Evolutionary conservation across 2,329 filamentous ascomycete genomes (phyloP).

Genomic region (Fusarium solani-melongenae): DNA sequence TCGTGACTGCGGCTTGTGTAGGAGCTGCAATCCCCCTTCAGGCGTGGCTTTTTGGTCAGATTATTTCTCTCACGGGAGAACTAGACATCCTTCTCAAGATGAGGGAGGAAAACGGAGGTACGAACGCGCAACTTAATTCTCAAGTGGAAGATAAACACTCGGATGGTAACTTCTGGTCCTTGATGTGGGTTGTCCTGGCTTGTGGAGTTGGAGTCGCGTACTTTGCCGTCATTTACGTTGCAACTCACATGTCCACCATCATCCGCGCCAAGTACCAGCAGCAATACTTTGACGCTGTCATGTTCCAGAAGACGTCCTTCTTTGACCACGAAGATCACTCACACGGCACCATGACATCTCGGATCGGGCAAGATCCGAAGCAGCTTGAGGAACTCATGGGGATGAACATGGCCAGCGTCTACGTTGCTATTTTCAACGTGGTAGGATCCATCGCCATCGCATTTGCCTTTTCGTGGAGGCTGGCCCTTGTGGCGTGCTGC

Average conservation of each 20-base stretch:
- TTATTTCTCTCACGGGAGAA: slow-evolving; percentile 50
- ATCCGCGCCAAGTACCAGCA: slow-evolving; percentile 66
- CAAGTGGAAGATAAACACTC: slow-evolving; percentile 47
- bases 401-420: slow-evolving; percentile 71
- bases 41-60: slow-evolving; percentile 65
- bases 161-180: slow-evolving; percentile 69
- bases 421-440: slow-evolving; percentile 73
- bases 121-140: slow-evolving; percentile 31
- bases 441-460: slow-evolving; percentile 73
- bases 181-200: slow-evolving; percentile 73
- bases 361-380: slow-evolving; percentile 66
- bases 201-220: slow-evolving; percentile 64
- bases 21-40: slow-evolving; percentile 61
- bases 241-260: slow-evolving; percentile 59
- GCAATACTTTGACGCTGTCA: slow-evolving; percentile 70
- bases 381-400: slow-evolving; percentile 72
- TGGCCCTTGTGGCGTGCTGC: slow-evolving; percentile 74
- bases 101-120: background rate
- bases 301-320: slow-evolving; percentile 68
- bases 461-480: slow-evolving; percentile 81
- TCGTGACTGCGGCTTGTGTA: slow-evolving; percentile 58
- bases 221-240: slow-evolving; percentile 51
- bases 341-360: slow-evolving; percentile 68
- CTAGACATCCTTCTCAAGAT: background rate
- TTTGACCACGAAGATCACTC: slow-evolving; percentile 71